Evolutionary conservation across 2,329 filamentous ascomycete genomes (phyloP).

Genomic region (Paraphoma sp.): DNA sequence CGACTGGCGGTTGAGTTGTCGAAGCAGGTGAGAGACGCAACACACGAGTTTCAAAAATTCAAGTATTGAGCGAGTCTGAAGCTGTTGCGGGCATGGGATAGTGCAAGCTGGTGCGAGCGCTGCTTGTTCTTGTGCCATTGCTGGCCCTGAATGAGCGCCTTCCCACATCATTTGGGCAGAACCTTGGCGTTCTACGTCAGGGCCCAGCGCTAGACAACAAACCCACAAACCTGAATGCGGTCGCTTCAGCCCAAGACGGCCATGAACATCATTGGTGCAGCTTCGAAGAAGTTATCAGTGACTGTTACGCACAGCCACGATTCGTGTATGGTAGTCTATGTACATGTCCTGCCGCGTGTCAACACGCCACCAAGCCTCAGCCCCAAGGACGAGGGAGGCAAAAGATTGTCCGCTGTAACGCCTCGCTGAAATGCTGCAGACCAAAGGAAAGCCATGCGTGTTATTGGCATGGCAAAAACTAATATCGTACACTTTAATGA

Average conservation of each 20-base stretch:
- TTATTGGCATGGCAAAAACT: background rate
- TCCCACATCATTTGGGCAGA: slow-evolving; percentile 4
- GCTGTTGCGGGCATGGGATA: background rate
- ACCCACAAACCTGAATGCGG: slow-evolving; percentile 18
- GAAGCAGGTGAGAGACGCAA: slow-evolving; percentile 1
- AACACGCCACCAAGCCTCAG: background rate
- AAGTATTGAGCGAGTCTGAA: background rate
- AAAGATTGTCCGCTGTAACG: background rate
- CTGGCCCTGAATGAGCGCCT: background rate
- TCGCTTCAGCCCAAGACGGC: background rate
- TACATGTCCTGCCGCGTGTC: background rate
- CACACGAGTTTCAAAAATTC: background rate
- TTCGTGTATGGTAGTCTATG: background rate
- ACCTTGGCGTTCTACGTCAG: slow-evolving; percentile 29
- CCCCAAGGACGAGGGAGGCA: background rate
- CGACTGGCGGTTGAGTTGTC: slow-evolving; percentile 25
- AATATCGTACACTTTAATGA: slow-evolving; percentile 4
- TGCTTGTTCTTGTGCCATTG: background rate
- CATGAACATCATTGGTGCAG: background rate
- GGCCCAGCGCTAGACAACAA: slow-evolving; percentile 3
- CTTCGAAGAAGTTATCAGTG: background rate
- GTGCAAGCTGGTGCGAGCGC: background rate
- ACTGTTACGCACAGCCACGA: background rate
- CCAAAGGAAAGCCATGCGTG: background rate
- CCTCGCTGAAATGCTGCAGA: background rate